phyloP scores from a whole-genome alignment of 2,329 filamentous ascomycete species.

The Daldinia eschscholtzii region DNA sequence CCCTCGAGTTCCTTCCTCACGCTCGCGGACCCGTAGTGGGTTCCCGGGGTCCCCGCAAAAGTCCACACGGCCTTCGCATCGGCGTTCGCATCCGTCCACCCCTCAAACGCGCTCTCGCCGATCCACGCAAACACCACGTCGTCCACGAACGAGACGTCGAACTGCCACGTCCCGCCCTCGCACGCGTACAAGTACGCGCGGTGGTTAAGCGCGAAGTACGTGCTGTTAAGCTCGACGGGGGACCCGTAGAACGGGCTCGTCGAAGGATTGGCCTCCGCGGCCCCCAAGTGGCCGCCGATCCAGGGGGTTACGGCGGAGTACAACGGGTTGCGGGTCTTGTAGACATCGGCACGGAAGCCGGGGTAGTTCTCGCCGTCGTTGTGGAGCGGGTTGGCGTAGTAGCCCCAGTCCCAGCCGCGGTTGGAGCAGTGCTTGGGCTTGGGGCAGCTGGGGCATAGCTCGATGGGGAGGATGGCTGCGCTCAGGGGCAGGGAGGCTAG shows the following conservation, averaged over 20 bases:
- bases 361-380: constrained; percentile 43
- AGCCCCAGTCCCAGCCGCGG: constrained; percentile 45
- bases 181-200: constrained; percentile 47
- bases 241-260: constrained; percentile 33
- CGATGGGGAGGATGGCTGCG: constrained; percentile 18
- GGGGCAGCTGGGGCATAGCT: constrained; percentile 37
- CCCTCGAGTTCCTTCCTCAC: constrained; percentile 36
- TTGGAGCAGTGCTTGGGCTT: constrained; percentile 40
- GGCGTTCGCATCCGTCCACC: constrained; percentile 46
- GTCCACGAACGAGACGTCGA: constrained; percentile 42
- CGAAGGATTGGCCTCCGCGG: constrained; percentile 7
- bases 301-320: constrained; percentile 34
- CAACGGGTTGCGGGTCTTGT: constrained; percentile 36
- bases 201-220: constrained; percentile 47
- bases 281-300: constrained; percentile 36
- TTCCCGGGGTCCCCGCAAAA: constrained; percentile 24
- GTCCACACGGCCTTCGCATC: constrained; percentile 40
- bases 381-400: constrained; percentile 43
- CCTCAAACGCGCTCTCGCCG: constrained; percentile 41
- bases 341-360: constrained; percentile 40
- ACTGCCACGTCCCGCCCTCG: constrained; percentile 44
- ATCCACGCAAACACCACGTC: constrained; percentile 40
- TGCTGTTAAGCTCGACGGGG: constrained; percentile 27
- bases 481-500: constrained; percentile 23
- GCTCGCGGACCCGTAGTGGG: constrained; percentile 34